Conservation (phyloP, 352 stramenopile genomes). For the Phytopythium vexans region DNA sequence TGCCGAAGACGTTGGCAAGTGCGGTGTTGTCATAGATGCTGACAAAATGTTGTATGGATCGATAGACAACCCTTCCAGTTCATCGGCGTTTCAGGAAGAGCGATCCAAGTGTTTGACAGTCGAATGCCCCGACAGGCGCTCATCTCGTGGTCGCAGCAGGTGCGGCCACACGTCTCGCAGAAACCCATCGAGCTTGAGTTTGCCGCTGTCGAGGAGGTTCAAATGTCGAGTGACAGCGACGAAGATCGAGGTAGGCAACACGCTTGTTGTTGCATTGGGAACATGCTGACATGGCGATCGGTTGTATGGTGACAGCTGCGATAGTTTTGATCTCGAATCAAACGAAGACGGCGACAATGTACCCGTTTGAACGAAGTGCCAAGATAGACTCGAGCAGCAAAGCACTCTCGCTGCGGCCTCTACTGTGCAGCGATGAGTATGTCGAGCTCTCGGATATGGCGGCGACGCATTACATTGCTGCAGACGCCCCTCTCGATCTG, state of each 20-base stretch:
- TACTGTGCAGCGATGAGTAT: slow-evolving; percentile 40
- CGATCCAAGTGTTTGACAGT: slow-evolving; percentile 66
- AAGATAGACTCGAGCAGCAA: slow-evolving; percentile 16
- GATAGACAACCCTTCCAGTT: slow-evolving; percentile 69
- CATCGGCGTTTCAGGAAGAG: slow-evolving; percentile 56
- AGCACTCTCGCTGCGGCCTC: slow-evolving; percentile 30
- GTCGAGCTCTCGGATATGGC: slow-evolving; percentile 10
- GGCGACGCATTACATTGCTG: slow-evolving; percentile 49
- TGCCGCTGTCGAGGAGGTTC: slow-evolving; percentile 40
- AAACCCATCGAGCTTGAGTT: slow-evolving; percentile 15
- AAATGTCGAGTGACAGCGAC: slow-evolving; percentile 24
- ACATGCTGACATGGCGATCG: background rate
- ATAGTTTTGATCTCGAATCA: slow-evolving; percentile 36
- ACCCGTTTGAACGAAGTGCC: slow-evolving; percentile 36
- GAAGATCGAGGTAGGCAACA: slow-evolving; percentile 25
- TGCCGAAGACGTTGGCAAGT: background rate
- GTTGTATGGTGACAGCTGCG: background rate
- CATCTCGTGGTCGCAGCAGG: slow-evolving; percentile 52
- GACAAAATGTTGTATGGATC: too few relatives aligned
- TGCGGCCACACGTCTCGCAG: slow-evolving; percentile 6
- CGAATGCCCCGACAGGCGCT: slow-evolving; percentile 59
- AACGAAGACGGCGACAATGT: slow-evolving; percentile 40
- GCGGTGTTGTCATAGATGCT: too few relatives aligned
- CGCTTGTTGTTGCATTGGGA: background rate
- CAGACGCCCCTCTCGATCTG: slow-evolving; percentile 58